Evolutionary conservation across 192 early-diverging fungal species (phyloP), one percentile per base, ranked within the genome.

Genomic region (Cetraspora pellucida): DNA sequence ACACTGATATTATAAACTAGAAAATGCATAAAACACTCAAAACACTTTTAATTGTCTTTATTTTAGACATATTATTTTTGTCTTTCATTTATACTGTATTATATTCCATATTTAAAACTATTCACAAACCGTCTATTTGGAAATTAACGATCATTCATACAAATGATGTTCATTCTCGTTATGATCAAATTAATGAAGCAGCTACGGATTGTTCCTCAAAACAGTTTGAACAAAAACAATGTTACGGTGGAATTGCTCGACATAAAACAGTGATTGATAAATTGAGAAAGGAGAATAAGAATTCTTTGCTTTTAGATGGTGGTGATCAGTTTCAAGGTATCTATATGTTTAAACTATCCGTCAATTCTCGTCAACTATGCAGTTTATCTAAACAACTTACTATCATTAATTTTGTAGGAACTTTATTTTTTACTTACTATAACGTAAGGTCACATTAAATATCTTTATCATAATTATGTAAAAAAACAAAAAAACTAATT

Each of bases 241-340:
- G 80, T 57, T 87, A 82, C 72, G 89, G 90, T 21, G 91, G 93
- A 23, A 86, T 84, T 21, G 89, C 91, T 4, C 82, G 91, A n/a
- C 82, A 91, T 73, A 87, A 87, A 74, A 86, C 85, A 23, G 77
- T 87, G 0, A 85, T 91, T 70, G 82, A 90, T 27, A 50, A 82
- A 30, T 79, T 91, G 52, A 83, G 91, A 19, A 77, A 76, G 31
- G 78, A 82, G 17, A 85, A 78, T 78, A 68, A 83, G 28, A 78
- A 90, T 71, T 79, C 82, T 3, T 72, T 93, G 30, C 81, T 95
- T 19, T 76, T 95, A 47, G 90, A 95, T 78, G 92, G 88, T n/a
- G 93, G 91, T 28, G 93, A 95, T 79, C 86, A 92, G 65, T 72
- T 81, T 49, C 72, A 73, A 79, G 68, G 78, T 79, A 60, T 74